Percentiles rank a stretch among this genome's conserved stretches.
Evolutionary conservation across 805 yeast genomes (phyloP).

Genomic region (Ascoidea tarda): DNA sequence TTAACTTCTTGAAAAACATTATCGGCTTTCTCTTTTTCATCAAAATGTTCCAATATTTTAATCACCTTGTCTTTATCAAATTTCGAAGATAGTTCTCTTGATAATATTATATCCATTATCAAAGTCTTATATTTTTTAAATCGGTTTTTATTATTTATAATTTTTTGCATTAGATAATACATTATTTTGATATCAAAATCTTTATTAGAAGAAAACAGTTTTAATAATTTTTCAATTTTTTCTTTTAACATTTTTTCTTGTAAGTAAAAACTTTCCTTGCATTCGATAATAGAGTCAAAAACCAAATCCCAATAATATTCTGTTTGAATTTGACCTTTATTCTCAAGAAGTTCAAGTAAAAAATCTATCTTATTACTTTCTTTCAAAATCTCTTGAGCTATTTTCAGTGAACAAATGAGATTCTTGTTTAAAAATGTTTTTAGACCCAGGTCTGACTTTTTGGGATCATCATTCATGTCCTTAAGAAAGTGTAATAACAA

Average conservation of each 20-base stretch:
- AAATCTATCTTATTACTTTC: not conserved
- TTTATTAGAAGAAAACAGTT: not conserved
- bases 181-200: not conserved
- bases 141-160: no score
- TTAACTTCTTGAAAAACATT: no score
- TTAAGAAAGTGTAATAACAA: not conserved
- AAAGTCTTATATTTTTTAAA: no score
- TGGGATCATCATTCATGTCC: not conserved
- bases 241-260: not conserved
- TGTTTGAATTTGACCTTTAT: no score
- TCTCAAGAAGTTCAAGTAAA: not conserved
- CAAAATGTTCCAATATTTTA: not conserved
- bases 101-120: no score
- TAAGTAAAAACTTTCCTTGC: no score
- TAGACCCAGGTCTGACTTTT: not conserved
- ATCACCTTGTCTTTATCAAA: not conserved
- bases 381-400: not conserved
- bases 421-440: no score
- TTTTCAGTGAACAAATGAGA: not conserved
- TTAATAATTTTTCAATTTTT: no score
- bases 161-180: not conserved
- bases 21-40: no score
- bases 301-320: not conserved
- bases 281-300: not conserved
- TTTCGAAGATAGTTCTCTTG: not conserved